A percentile compares a stretch with the other conserved stretches of the same genome.
Evolutionary conservation across 306 rosid genomes (phyloP).

Genomic region (Corylus avellana): DNA sequence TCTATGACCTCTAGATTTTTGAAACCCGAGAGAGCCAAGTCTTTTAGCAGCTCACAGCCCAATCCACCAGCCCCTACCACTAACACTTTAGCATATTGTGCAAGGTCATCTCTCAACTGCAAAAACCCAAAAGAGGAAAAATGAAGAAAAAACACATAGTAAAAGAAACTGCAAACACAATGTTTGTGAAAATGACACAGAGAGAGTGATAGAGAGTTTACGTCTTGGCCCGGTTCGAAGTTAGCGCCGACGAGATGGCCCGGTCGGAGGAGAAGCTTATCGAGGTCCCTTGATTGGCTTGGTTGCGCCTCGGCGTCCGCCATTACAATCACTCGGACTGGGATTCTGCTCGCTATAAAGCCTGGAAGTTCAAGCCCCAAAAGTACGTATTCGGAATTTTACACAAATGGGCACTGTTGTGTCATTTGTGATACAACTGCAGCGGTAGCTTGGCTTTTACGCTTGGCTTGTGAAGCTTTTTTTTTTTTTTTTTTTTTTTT

Average conservation of each 20-base stretch:
- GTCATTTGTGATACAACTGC: not conserved
- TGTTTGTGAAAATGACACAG: constrained; percentile 7
- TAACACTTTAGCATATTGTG: constrained; percentile 63
- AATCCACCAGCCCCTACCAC: constrained; percentile 90
- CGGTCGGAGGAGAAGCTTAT: constrained; percentile 83
- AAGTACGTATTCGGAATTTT: not conserved
- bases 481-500: no score
- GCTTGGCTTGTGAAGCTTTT: not conserved
- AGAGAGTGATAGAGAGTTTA: constrained; percentile 20
- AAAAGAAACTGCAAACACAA: not conserved
- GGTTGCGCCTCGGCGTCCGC: constrained; percentile 34
- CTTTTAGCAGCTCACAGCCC: constrained; percentile 91
- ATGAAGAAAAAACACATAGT: not conserved
- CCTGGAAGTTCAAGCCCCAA: not conserved
- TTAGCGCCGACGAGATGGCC: constrained; percentile 72
- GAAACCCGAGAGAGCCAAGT: constrained; percentile 85
- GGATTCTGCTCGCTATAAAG: not conserved
- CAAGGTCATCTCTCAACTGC: constrained; percentile 76
- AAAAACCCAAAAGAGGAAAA: constrained; percentile 3
- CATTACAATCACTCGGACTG: constrained; percentile 35
- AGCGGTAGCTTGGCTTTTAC: not conserved
- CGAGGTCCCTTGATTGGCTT: constrained; percentile 88
- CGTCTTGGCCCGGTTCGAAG: constrained; percentile 81
- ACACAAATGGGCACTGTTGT: not conserved
- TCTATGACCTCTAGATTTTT: constrained; percentile 78